A percentile compares a stretch with the other conserved stretches of the same genome.
phyloP scores from a whole-genome alignment of 2,329 filamentous ascomycete species.

The Stagonosporopsis rhizophila region DNA sequence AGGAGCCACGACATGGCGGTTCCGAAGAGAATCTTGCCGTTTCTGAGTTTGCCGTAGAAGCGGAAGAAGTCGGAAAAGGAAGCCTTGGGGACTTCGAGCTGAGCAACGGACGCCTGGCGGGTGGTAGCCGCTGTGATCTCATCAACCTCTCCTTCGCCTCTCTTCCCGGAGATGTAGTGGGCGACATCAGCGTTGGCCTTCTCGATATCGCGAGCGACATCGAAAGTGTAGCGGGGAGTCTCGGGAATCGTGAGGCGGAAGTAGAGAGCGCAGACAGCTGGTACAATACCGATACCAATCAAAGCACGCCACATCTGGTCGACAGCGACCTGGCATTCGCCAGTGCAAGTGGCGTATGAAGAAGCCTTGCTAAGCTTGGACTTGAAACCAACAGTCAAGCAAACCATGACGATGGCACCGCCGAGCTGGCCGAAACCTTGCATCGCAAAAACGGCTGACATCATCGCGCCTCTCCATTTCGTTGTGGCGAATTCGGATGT shows the following conservation, averaged over 20 bases:
- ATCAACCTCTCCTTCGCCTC: constrained; percentile 68
- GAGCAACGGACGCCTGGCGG: constrained; percentile 60
- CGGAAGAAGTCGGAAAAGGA: constrained; percentile 73
- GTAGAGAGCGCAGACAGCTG: constrained; percentile 51
- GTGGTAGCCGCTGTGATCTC: constrained; percentile 69
- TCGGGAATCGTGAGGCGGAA: constrained; percentile 54
- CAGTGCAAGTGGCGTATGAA: constrained; percentile 37
- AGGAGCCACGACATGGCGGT: constrained; percentile 77
- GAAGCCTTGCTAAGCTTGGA: constrained; percentile 29
- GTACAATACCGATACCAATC: constrained; percentile 51
- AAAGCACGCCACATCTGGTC: constrained; percentile 54
- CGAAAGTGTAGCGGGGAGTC: constrained; percentile 52
- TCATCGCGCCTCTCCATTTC: constrained; percentile 52
- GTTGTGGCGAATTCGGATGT: constrained; percentile 63
- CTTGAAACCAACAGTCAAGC: constrained; percentile 43
- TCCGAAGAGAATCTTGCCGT: constrained; percentile 75
- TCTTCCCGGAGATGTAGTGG: constrained; percentile 73
- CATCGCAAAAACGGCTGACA: constrained; percentile 54
- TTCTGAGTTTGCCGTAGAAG: constrained; percentile 75
- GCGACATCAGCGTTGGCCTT: constrained; percentile 72
- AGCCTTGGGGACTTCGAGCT: constrained; percentile 72
- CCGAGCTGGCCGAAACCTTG: constrained; percentile 53
- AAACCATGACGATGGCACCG: constrained; percentile 46
- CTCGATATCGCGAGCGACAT: constrained; percentile 50
- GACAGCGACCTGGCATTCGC: constrained; percentile 42